These are phyloP conservation scores for Melastoma candidum DNA, from an alignment of 441 rosid species.

Conservation along the genomic window DNA sequence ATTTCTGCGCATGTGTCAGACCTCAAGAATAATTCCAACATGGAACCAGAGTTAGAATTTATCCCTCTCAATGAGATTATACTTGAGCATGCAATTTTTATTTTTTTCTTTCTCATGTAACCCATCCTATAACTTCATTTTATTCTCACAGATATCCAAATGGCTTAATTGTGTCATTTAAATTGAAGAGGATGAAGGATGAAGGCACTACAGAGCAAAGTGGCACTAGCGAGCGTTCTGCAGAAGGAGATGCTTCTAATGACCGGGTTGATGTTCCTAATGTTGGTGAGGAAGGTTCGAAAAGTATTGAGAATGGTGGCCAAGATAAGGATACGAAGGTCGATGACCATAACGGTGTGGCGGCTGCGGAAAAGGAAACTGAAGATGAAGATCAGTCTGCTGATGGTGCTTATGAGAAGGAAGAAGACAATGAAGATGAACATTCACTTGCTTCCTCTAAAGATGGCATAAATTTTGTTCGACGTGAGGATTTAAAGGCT, in stretches of 20 bases:
- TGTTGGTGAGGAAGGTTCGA: constrained; percentile 24
- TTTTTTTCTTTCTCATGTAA: too few relatives aligned
- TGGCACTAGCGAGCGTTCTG: constrained; percentile 22
- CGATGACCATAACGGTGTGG: constrained; percentile 26
- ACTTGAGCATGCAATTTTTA: too few relatives aligned
- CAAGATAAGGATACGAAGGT: constrained; percentile 20
- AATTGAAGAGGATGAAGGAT: constrained; percentile 39
- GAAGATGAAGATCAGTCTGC: constrained; percentile 26
- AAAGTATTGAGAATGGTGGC: constrained; percentile 9
- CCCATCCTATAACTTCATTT: neutral
- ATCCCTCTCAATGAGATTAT: too few relatives aligned
- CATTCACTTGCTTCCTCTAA: constrained; percentile 32
- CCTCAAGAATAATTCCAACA: constrained; percentile 10
- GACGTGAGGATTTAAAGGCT: constrained; percentile 85
- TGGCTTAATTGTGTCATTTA: constrained; percentile 81
- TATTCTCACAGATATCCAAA: constrained; percentile 54
- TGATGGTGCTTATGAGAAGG: constrained; percentile 22
- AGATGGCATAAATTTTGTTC: constrained; percentile 53
- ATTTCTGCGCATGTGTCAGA: constrained; percentile 6
- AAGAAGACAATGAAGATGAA: constrained; percentile 33
- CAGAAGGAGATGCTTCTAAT: neutral
- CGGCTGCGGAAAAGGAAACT: constrained; percentile 15
- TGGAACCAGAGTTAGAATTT: constrained; percentile 10
- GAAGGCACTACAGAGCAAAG: constrained; percentile 29
- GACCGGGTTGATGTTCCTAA: constrained; percentile 16